Base-by-base conservation (phyloP, 441 rosid species). In the Omphalea diandra region DNA sequence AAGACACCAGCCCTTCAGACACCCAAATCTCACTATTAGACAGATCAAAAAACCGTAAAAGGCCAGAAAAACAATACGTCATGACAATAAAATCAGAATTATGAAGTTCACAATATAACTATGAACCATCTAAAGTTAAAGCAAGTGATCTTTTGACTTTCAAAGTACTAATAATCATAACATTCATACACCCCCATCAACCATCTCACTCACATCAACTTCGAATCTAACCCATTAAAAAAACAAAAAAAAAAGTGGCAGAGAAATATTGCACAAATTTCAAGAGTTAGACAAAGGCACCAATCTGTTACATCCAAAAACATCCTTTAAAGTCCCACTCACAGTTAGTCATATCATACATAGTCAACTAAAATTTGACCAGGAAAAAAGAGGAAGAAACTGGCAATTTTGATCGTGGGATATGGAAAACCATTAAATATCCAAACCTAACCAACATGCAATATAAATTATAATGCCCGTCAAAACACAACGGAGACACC, bases 1-100 rank as follows among this genome's bases (percentile, higher is more conserved):
- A 77, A 49, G 33, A 55, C 62, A 63, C 72, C 68, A 63, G 50
- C 69, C 81, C 74, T 78, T 75, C 82, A 80, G 8, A 73, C 72
- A 76, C 38, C 75, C 18, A 57, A 4, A 33, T 32, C 9, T 17
- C 62, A 69, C 38, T n/a, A n/a, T n/a, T n/a, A 73, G 79, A 59
- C 63, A 61, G 67, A 36, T 56, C 68, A 76, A 61, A 41, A 43
- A 60, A 72, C 61, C 52, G 9, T n/a, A 46, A 53, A 61, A 59
- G 35, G 18, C 9, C 59, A 54, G 59, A 46, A n/a, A 50, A 43
- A 41, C 11, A 20, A 31, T 35, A 7, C 14, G 20, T n/a, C 4
- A 27, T 20, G 29, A 58, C n/a, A 22, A 22, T 33, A 24, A 57
- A 46, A 69, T 17, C 14, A 20, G 24, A 47, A 59, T 15, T 27